Evolutionary conservation across 2,329 filamentous ascomycete species (phyloP).

Genomic region (Fusarium mundagurra): DNA sequence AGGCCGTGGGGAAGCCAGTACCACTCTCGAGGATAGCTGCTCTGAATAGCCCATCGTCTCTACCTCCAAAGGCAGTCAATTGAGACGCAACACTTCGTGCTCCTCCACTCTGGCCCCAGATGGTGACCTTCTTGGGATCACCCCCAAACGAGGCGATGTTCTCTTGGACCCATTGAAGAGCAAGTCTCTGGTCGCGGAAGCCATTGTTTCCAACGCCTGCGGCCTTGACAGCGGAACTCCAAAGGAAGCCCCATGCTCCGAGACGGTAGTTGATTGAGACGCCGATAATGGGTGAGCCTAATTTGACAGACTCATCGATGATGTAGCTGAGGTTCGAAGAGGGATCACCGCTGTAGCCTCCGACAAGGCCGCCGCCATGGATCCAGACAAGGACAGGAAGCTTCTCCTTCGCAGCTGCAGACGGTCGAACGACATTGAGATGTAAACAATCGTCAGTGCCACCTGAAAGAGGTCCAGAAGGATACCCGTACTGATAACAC

Average conservation of each 20-base stretch:
- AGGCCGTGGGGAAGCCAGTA: constrained; percentile 20
- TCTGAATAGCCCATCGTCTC: constrained; percentile 19
- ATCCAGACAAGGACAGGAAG: constrained; percentile 31
- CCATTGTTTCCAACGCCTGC: constrained; percentile 21
- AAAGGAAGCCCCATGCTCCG: constrained; percentile 23
- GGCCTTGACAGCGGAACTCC: constrained; percentile 9
- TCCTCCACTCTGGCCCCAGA: constrained; percentile 33
- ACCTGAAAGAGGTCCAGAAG: not conserved
- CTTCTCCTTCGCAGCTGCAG: not conserved
- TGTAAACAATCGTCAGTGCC: constrained; percentile 30
- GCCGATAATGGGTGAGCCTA: constrained; percentile 18
- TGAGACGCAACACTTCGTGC: constrained; percentile 23
- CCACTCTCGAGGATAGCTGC: constrained; percentile 29
- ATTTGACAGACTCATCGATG: constrained; percentile 24
- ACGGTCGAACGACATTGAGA: constrained; percentile 20
- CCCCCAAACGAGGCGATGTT: constrained; percentile 27
- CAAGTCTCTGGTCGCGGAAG: constrained; percentile 29
- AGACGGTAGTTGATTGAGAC: constrained; percentile 36
- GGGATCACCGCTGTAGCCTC: constrained; percentile 12
- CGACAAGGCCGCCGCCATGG: constrained; percentile 24
- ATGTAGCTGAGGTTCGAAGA: constrained; percentile 9
- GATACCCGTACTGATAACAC: constrained; percentile 28
- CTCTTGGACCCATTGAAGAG: constrained; percentile 23
- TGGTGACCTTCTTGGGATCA: constrained; percentile 16
- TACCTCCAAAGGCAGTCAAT: constrained; percentile 18